Conservation (phyloP, 805 yeast species). For the Myxozyma neotropica region DNA sequence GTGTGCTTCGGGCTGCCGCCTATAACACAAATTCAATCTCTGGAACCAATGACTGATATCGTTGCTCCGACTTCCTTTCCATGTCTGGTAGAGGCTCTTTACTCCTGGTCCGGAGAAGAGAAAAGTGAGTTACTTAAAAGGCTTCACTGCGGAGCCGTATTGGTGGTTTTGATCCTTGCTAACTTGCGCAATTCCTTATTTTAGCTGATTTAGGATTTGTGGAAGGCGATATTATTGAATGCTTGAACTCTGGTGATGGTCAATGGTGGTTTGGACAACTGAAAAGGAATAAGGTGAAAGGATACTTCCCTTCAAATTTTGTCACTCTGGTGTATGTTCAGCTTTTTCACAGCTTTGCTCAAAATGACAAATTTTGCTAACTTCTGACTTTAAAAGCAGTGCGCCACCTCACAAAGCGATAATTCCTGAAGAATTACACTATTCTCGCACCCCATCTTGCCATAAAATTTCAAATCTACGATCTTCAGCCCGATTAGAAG, state of each 20-base stretch:
- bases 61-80: slow-evolving; percentile 47
- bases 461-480: not conserved
- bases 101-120: slow-evolving; percentile 93
- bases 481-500: not conserved
- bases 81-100: slow-evolving; percentile 75
- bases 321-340: slow-evolving; percentile 59
- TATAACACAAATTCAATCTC: no score
- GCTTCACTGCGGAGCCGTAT: not conserved
- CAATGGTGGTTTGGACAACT: slow-evolving; percentile 90
- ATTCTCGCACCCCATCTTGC: not conserved
- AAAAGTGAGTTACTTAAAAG: slow-evolving; percentile 49
- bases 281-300: slow-evolving; percentile 76
- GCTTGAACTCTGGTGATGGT: slow-evolving; percentile 77
- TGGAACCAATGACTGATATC: not conserved
- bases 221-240: slow-evolving; percentile 91
- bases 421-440: not conserved
- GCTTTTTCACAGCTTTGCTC: no score
- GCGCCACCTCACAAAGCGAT: not conserved
- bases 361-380: not conserved
- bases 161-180: not conserved
- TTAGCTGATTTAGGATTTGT: slow-evolving; percentile 78
- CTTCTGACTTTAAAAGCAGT: not conserved
- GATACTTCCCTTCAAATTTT: slow-evolving; percentile 85
- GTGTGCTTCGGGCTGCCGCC: no score
- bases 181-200: not conserved